Evolutionary conservation across 148 eudicot species (phyloP), one percentile per base, ranked within the genome.

Genomic region (Rhododendron henanense): DNA sequence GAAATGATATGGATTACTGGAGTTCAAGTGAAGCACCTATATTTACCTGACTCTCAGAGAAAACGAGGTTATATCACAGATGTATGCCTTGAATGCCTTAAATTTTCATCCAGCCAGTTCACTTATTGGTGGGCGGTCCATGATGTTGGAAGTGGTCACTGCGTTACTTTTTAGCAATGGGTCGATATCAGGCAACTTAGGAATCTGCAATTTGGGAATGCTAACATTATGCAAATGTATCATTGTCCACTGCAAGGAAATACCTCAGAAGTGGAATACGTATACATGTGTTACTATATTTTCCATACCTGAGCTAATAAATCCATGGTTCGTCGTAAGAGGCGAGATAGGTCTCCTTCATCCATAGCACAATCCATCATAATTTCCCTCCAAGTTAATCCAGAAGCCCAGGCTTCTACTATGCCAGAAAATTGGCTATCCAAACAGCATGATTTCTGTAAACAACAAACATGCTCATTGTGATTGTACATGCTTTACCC

Each of bases 291-390:
- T 3, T 23, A 67, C n/a, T 44, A 31, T 19, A 45, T 10, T 74
- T 65, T 10, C 77, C 87, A 47, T 85, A 97, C 98, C 96, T 95
- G 98, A 88, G 98, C 95, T 86, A 97, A 89, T 44, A 95, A 71
- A 90, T 97, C 99, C 83, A 95, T 93, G 0, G 99, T 94, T 84
- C 99, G 84, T 44, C 99, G 91, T 82, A 95, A 89, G 25, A 97
- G 94, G 53, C 99, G 98, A 87, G 98, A 98, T 69, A 97, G 90
- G 90, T 97, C 99, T 47, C 99, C 99, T 86, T 95, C 99, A 91
- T 97, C 99, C 99, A 97, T 95, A 8, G 99, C 98, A 89, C 98
- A 95, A 75, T 97, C 99, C 98, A 97, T 97, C 99, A 95, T 97
- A 55, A 97, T 90, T 89, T 97, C 99, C 87, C 92, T 91, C 99